Evolutionary conservation across 208 protist species (phyloP).

Genomic region (Acanthamoeba polyphaga): DNA sequence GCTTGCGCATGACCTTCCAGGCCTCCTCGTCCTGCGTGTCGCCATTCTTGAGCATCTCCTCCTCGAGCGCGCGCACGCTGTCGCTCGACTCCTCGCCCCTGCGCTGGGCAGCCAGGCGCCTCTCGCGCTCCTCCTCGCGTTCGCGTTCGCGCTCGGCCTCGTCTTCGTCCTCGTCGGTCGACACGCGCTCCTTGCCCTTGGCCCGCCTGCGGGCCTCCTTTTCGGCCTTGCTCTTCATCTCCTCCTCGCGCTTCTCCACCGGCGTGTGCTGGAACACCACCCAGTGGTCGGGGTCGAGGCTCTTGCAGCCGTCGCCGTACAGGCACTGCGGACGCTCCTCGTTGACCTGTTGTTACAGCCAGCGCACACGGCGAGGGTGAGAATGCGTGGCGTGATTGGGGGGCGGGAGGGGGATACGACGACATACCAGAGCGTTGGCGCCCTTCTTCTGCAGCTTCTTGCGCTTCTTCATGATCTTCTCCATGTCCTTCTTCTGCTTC

Average conservation of each 20-base stretch:
- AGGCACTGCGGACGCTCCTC: constrained; percentile 35
- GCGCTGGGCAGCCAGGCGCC: not conserved
- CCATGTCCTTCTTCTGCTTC: constrained; percentile 52
- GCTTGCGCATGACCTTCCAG: constrained; percentile 30
- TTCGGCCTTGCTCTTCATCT: not conserved
- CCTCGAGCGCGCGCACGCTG: not conserved
- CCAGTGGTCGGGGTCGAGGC: constrained; percentile 42
- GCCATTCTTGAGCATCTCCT: constrained; percentile 14
- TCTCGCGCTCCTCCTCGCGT: not conserved
- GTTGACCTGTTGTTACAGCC: constrained; percentile 10
- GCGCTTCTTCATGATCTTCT: constrained; percentile 56
- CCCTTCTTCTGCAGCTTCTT: constrained; percentile 25
- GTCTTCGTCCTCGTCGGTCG: constrained; percentile 5
- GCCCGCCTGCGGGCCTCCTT: not conserved
- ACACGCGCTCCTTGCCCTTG: constrained; percentile 47
- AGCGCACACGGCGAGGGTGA: not conserved
- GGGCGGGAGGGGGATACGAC: too few species aligned
- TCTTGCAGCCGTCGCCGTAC: constrained; percentile 20
- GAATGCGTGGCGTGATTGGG: not conserved
- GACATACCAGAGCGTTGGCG: not conserved
- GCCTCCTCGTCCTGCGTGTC: constrained; percentile 30
- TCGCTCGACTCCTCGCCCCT: constrained; percentile 3
- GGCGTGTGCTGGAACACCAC: constrained; percentile 49
- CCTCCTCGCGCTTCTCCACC: constrained; percentile 29
- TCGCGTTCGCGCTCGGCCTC: not conserved